These are phyloP conservation scores for Gentiana macrophylla DNA, from an alignment of 257 asterid genomes.

Conservation along the genomic window DNA sequence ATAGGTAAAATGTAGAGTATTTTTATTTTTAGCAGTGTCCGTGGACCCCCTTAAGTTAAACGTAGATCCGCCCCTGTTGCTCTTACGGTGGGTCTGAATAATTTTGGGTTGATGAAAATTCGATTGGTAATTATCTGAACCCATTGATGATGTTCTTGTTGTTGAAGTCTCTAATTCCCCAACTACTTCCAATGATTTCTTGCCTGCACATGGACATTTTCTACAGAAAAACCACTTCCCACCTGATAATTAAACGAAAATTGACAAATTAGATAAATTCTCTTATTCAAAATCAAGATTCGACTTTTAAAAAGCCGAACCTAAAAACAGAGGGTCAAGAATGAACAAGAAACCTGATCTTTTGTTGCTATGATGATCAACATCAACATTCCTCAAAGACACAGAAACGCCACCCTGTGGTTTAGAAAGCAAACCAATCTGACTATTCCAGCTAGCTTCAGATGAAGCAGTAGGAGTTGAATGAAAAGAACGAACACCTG, in stretches of 20 bases:
- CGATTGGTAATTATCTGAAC: slow-evolving; percentile 3
- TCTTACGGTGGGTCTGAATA: no score
- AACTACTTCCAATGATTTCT: slow-evolving; percentile 45
- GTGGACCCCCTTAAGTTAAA: no score
- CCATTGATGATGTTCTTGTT: slow-evolving; percentile 15
- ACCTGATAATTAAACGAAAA: background rate
- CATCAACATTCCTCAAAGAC: slow-evolving; percentile 21
- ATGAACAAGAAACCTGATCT: slow-evolving; percentile 6
- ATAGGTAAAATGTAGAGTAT: no score
- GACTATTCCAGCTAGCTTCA: slow-evolving; percentile 93
- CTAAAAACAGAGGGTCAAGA: no score
- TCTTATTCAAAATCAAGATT: no score
- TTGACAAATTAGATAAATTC: no score
- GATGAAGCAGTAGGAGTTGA: slow-evolving; percentile 89
- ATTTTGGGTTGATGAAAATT: background rate
- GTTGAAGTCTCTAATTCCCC: slow-evolving; percentile 27
- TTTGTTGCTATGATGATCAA: slow-evolving; percentile 15
- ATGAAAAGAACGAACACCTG: slow-evolving; percentile 36
- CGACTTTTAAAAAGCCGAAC: no score
- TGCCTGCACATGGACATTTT: slow-evolving; percentile 66
- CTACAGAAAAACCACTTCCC: slow-evolving; percentile 47
- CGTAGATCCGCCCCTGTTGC: no score
- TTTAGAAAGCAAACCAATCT: slow-evolving; percentile 50
- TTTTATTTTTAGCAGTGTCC: no score
- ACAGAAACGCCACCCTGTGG: slow-evolving; percentile 46